Evolutionary conservation across 768 basidiomycete genomes (phyloP), one percentile per base, ranked within the genome.

Genomic region (Favolaschia claudopus): DNA sequence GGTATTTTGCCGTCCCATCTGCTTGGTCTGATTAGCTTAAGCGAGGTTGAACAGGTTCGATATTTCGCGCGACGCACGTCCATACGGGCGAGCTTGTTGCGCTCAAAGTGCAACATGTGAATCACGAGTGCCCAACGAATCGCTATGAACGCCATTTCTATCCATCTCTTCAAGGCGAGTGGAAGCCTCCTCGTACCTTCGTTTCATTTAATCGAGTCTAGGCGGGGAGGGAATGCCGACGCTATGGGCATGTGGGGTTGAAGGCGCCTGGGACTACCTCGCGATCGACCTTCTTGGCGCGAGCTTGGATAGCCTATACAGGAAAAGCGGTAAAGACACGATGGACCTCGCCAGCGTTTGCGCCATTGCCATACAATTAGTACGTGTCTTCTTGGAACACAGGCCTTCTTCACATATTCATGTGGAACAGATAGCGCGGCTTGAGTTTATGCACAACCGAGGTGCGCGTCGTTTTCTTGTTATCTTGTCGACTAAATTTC

Each of bases 121-220:
- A 91, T 62, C 86, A 90, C 55, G 85, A 88, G 68, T 92, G 89
- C 66, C 91, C 89, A 0, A 91, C 91, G 4, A 93, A 93, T 67
- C 77, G 74, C 28, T 91, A 88, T 51, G 91, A 93, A 68, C 84
- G 88, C 17, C 60, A 75, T 57, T 78, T 92, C 51, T 93, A 91
- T 67, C 90, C 89, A 19, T 64, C 81, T 7, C 72, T 93, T 13
- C 89, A 89, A 73, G 91, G 58, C 44, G 15, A 32, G 32, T 17
- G 14, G 45, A 28, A 12, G 2, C 7, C 12, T 28, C 32, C 25
- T n/a, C 24, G 17, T 25, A 1, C 10, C 4, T 29, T 40, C 7
- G 5, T 5, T 3, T 32, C 29, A 32, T 33, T 25, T 0, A 27
- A 19, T 24, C 14, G 4, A 2, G 36, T 15, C n/a, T 14, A 61